Base-by-base conservation (phyloP, 2,329 filamentous ascomycete species). In the Apiospora arundinis region DNA sequence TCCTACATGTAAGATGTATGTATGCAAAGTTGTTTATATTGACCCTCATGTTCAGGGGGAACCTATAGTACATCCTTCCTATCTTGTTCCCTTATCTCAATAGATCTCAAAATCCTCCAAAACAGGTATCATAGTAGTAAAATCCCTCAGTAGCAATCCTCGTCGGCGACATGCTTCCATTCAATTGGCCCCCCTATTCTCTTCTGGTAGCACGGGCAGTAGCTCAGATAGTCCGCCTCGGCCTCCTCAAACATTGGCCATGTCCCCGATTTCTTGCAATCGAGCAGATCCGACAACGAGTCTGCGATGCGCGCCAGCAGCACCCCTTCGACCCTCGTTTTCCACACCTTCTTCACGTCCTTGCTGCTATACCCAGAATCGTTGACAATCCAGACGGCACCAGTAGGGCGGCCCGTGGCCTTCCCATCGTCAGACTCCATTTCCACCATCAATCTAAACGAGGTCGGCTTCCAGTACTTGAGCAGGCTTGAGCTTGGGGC, bases 231-330 rank as follows among this genome's bases (percentile, higher is more conserved):
- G 56, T 63, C 56, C 2, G 32, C 56, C 11, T 63, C 56, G 16
- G 56, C 56, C 56, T 40, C 21, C 56, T 40, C 56, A 21, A 63
- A 63, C 32, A 40, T 63, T 2, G 56, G 56, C 56, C 56, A 63
- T 21, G 4, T n/a, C 32, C 7, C 18, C 32, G 6, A n/a, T 2
- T 18, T 63, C 18, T 11, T 18, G 18, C 56, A 63, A 12, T 40
- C 18, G 32, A 63, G 18, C 56, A 63, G 32, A 21, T 63, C 56
- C 18, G 18, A 11, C 9, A 63, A 6, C 1, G 56, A 63, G 28
- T 63, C 56, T 6, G 56, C 32, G 32, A 63, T 9, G n/a, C 56
- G 32, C 18, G 56, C 56, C 28, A 63, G 11, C 2, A 63, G 56
- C 4, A 63, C 56, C 8, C 21, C 16, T 14, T 63, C 56, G 56